Conservation (phyloP, 257 asterid genomes). For the Salvia miltiorrhiza region DNA sequence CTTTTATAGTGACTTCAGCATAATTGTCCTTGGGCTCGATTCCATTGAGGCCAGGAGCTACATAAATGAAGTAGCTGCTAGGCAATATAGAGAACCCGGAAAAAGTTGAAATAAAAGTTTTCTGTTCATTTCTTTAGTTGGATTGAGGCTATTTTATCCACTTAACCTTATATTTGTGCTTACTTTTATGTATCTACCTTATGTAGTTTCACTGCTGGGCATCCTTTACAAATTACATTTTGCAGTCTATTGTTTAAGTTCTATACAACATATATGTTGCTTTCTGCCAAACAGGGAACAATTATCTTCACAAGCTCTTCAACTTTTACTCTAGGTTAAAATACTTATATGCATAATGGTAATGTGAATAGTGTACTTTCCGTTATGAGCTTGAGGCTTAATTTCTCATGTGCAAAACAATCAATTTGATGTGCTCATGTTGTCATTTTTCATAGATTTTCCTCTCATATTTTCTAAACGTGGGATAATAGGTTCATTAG, state of each 20-base stretch:
- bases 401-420: not conserved
- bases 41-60: conserved; percentile 96
- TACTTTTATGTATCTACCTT: not conserved
- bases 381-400: not conserved
- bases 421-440: not conserved
- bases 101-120: conserved; percentile 10
- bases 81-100: not conserved
- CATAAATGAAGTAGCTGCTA: conserved; percentile 76
- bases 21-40: conserved; percentile 96
- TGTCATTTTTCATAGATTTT: too few species aligned
- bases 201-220: not conserved
- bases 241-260: not conserved
- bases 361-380: not conserved
- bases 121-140: conserved; percentile 5
- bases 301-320: not conserved
- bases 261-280: too few species aligned
- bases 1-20: conserved; percentile 84
- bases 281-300: not conserved
- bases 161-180: not conserved
- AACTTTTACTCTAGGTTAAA: not conserved
- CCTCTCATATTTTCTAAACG: too few species aligned
- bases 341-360: not conserved
- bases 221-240: not conserved
- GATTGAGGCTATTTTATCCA: not conserved
- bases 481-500: not conserved